Conservation (phyloP, 768 basidiomycete genomes). For the Tulasnella sp. region DNA sequence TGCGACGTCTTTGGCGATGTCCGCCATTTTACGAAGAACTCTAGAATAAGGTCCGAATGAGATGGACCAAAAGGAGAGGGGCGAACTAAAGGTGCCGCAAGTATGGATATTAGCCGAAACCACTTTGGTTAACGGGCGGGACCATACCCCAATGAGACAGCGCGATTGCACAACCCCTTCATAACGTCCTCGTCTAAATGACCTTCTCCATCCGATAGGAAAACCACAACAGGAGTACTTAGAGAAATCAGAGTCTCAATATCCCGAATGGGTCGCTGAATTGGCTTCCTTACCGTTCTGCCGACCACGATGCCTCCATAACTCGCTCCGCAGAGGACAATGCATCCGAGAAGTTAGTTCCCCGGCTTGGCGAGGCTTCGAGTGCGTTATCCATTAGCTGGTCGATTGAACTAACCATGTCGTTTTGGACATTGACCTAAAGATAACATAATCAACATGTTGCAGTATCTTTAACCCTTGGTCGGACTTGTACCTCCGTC, state of each 20-base stretch:
- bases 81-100: constrained; percentile 39
- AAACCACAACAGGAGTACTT: constrained; percentile 50
- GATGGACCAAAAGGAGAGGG: constrained; percentile 57
- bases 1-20: constrained; percentile 46
- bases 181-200: constrained; percentile 38
- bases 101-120: not conserved
- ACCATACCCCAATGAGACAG: constrained; percentile 46
- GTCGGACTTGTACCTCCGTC: not conserved
- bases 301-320: constrained; percentile 50
- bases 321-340: constrained; percentile 40
- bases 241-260: constrained; percentile 6
- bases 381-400: constrained; percentile 44
- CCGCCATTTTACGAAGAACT: constrained; percentile 49
- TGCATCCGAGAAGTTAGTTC: constrained; percentile 43
- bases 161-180: constrained; percentile 42
- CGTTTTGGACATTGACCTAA: constrained; percentile 40
- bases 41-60: constrained; percentile 43
- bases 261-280: not conserved
- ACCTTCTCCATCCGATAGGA: constrained; percentile 56
- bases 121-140: too few relatives aligned
- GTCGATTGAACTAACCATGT: constrained; percentile 46
- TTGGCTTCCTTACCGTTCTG: constrained; percentile 41
- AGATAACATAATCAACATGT: too few relatives aligned
- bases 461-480: too few relatives aligned
- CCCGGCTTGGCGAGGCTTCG: constrained; percentile 33